These are phyloP conservation scores for Jamesozyma piceae DNA, from an alignment of 805 yeast genomes.

Conservation along the genomic window DNA sequence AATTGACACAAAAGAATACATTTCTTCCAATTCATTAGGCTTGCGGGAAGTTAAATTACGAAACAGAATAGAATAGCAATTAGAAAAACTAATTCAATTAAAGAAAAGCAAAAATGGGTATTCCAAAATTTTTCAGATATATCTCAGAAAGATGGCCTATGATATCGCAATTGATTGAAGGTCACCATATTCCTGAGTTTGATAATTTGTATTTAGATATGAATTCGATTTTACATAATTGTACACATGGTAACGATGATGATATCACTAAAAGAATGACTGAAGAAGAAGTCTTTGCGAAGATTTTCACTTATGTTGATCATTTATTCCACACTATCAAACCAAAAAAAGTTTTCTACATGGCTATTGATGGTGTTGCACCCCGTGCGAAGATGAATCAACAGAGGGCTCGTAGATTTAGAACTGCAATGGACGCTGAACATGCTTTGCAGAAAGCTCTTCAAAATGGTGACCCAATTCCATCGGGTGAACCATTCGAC, in stretches of 20 bases:
- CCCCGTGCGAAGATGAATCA: constrained; percentile 98
- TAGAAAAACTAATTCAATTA: no score
- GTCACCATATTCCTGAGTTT: constrained; percentile 78
- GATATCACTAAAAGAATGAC: constrained; percentile 53
- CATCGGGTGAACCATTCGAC: constrained; percentile 76
- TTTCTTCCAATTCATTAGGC: no score
- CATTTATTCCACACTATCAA: constrained; percentile 80
- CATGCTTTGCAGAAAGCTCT: constrained; percentile 65
- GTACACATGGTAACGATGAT: constrained; percentile 80
- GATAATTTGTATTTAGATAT: constrained; percentile 92
- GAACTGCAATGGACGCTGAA: constrained; percentile 91
- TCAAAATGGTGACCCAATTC: constrained; percentile 61
- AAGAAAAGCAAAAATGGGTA: constrained; percentile 47
- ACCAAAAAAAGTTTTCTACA: constrained; percentile 78
- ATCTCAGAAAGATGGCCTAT: constrained; percentile 98
- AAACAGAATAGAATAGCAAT: no score
- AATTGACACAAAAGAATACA: no score
- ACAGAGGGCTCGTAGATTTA: constrained; percentile 90
- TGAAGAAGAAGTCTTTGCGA: constrained; percentile 85
- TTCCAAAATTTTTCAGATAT: constrained; percentile 93
- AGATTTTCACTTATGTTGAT: constrained; percentile 91
- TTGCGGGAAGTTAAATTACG: no score
- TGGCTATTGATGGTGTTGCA: constrained; percentile 99
- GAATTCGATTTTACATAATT: constrained; percentile 91
- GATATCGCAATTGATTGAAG: constrained; percentile 78